Conservation (phyloP, 192 early-diverging fungal genomes). For the Blastocladiella britannica region DNA sequence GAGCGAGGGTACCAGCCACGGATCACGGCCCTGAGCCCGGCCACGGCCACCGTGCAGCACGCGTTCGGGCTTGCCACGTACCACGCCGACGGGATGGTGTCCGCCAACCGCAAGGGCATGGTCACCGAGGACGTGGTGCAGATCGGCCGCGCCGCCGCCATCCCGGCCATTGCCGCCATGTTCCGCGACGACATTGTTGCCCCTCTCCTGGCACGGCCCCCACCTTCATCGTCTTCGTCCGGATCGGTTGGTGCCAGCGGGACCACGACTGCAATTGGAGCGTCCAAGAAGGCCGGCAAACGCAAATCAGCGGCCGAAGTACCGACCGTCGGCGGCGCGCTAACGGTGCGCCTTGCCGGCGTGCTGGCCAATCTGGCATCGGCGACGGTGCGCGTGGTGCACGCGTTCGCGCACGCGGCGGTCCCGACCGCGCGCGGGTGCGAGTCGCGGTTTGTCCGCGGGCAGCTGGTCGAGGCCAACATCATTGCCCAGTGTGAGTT, state of each 20-base stretch:
- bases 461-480: neutral
- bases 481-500: neutral
- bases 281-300: neutral
- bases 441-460: neutral
- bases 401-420: neutral
- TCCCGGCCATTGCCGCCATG: neutral
- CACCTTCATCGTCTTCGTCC: too few relatives aligned
- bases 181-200: neutral
- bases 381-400: neutral
- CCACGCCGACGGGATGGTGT: neutral
- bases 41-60: neutral
- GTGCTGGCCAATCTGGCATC: neutral
- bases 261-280: too few relatives aligned
- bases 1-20: too few relatives aligned
- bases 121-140: neutral
- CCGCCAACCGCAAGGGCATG: neutral
- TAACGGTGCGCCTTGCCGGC: neutral
- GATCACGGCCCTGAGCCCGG: too few relatives aligned
- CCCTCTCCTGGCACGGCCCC: neutral
- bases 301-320: neutral
- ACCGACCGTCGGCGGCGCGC: neutral
- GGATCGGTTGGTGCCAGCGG: too few relatives aligned
- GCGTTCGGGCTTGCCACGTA: neutral
- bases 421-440: neutral
- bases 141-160: neutral